Evolutionary conservation across 345 rosid genomes (phyloP).

Genomic region (Salix exigua): DNA sequence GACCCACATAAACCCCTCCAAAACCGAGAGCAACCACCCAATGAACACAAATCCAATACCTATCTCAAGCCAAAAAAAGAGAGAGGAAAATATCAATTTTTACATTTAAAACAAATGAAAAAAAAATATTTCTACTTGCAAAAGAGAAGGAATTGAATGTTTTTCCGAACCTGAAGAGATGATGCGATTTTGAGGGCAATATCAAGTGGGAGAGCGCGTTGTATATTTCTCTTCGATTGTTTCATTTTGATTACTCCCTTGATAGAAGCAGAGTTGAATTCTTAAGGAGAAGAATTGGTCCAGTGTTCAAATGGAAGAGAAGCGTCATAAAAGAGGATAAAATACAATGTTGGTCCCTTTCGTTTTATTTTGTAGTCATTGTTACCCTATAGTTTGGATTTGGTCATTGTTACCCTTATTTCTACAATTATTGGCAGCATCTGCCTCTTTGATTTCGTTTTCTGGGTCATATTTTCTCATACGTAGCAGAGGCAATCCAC

Average conservation of each 20-base stretch:
- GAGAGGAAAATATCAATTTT: background rate
- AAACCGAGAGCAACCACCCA: slow-evolving; percentile 62
- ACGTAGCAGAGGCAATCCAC: too few relatives aligned
- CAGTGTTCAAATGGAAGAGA: too few relatives aligned
- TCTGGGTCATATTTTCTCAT: too few relatives aligned
- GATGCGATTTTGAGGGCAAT: slow-evolving; percentile 58
- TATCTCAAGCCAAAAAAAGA: slow-evolving; percentile 8
- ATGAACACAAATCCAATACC: slow-evolving; percentile 56
- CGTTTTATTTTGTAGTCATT: too few relatives aligned
- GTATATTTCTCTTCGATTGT: slow-evolving; percentile 6
- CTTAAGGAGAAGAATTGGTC: too few relatives aligned
- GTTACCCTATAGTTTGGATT: too few relatives aligned
- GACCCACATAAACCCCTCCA: slow-evolving; percentile 66
- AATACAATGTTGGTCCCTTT: too few relatives aligned
- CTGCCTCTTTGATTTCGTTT: too few relatives aligned
- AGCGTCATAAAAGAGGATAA: too few relatives aligned
- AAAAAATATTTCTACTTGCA: background rate
- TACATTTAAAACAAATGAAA: background rate
- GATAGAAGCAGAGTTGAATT: too few relatives aligned
- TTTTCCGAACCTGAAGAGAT: slow-evolving; percentile 42
- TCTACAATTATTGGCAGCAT: too few relatives aligned
- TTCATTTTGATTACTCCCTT: slow-evolving; percentile 18
- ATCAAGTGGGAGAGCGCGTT: slow-evolving; percentile 48
- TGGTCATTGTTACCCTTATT: too few relatives aligned
- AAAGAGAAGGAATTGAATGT: background rate